Evolutionary conservation across 345 rosid genomes (phyloP).

Genomic region (Eucalyptus paniculata): DNA sequence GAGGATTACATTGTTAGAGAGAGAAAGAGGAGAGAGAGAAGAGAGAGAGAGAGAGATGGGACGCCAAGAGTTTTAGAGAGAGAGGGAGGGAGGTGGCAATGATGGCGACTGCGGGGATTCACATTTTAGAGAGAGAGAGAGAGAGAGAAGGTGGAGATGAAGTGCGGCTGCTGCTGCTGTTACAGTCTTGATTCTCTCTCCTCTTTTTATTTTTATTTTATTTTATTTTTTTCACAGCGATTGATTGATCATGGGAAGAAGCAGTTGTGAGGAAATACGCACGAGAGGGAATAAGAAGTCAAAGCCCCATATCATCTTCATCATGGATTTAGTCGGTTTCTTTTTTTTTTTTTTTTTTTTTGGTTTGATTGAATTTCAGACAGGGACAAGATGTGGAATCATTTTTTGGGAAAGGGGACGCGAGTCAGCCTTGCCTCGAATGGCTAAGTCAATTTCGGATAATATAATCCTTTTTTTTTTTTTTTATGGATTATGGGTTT

Average conservation of each 20-base stretch:
- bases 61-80: not conserved
- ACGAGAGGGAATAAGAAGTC: not conserved
- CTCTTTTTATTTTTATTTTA: not conserved
- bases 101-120: not conserved
- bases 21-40: not conserved
- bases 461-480: too few relatives aligned
- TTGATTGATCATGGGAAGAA: not conserved
- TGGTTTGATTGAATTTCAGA: too few relatives aligned
- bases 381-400: not conserved
- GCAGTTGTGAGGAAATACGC: not conserved
- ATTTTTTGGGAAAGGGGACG: not conserved
- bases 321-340: too few relatives aligned
- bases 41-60: not conserved
- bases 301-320: not conserved
- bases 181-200: not conserved
- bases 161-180: not conserved
- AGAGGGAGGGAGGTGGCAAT: not conserved
- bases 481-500: too few relatives aligned
- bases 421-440: not conserved
- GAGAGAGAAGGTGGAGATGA: not conserved
- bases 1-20: conserved; percentile 6
- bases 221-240: too few relatives aligned
- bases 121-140: not conserved
- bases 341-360: too few relatives aligned
- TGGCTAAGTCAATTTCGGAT: not conserved